Evolutionary conservation across 768 basidiomycete species (phyloP).

Genomic region (Tricholoma bakamatsutake): DNA sequence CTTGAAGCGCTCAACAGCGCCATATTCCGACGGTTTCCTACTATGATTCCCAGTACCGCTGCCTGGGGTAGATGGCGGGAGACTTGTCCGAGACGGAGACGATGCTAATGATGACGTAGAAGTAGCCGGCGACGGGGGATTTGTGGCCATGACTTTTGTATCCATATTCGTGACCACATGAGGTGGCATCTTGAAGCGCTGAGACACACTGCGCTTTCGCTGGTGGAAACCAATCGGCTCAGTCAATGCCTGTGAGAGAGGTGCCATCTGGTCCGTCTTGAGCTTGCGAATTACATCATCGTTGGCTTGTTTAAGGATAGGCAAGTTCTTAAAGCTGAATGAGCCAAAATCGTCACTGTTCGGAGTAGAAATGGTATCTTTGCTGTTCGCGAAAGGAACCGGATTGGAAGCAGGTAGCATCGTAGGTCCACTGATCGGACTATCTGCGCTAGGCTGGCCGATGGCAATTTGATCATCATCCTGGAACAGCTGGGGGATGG

Average conservation of each 20-base stretch:
- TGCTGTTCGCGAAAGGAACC: conserved; percentile 29
- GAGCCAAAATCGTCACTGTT: conserved; percentile 91
- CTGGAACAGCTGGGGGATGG: conserved; percentile 84
- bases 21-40: conserved; percentile 87
- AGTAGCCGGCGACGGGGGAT: conserved; percentile 87
- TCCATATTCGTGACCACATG: conserved; percentile 70
- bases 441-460: conserved; percentile 42
- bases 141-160: conserved; percentile 54
- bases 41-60: conserved; percentile 49
- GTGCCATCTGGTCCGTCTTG: conserved; percentile 83
- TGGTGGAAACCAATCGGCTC: conserved; percentile 54
- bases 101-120: conserved; percentile 90
- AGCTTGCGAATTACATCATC: conserved; percentile 97
- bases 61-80: conserved; percentile 68
- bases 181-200: conserved; percentile 75
- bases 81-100: conserved; percentile 73
- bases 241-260: conserved; percentile 66
- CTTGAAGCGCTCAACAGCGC: conserved; percentile 86
- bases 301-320: conserved; percentile 94
- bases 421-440: conserved; percentile 34
- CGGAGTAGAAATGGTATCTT: conserved; percentile 40
- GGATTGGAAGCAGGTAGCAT: conserved; percentile 39
- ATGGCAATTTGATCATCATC: conserved; percentile 74
- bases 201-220: conserved; percentile 78
- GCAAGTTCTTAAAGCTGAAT: conserved; percentile 97